phyloP scores from a whole-genome alignment of 176 grass and related monocot species.

The Alloteropsis semialata region DNA sequence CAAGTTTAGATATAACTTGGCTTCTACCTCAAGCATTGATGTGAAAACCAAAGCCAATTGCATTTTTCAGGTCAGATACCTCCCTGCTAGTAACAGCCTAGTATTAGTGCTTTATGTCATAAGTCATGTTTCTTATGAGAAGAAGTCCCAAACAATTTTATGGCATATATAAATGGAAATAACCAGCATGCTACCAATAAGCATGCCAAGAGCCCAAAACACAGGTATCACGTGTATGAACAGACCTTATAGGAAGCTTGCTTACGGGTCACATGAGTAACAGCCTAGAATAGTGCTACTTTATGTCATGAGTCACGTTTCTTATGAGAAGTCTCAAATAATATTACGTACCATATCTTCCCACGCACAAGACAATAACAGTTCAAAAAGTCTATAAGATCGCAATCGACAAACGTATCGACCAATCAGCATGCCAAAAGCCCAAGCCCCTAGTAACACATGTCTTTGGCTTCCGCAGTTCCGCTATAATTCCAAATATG shows the following conservation, averaged over 20 bases:
- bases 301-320: not conserved
- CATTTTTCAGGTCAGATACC: not conserved
- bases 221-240: not conserved
- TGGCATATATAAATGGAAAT: not conserved
- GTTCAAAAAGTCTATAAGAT: not conserved
- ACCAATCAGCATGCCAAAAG: conserved; percentile 10
- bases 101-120: not conserved
- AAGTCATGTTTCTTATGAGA: not conserved
- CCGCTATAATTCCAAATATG: conserved; percentile 13
- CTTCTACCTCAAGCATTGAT: not conserved
- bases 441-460: not conserved
- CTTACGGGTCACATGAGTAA: not conserved
- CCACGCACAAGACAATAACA: not conserved
- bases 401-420: not conserved
- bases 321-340: not conserved
- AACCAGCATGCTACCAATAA: not conserved
- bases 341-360: not conserved
- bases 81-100: not conserved
- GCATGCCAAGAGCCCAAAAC: not conserved
- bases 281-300: not conserved
- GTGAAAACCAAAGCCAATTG: not conserved
- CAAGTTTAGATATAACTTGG: not conserved
- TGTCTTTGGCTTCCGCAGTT: not conserved
- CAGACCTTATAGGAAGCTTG: not conserved
- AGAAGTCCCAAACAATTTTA: not conserved